Base-by-base conservation (phyloP, 495 filamentous ascomycete species). In the Bathelium albidoporum region DNA sequence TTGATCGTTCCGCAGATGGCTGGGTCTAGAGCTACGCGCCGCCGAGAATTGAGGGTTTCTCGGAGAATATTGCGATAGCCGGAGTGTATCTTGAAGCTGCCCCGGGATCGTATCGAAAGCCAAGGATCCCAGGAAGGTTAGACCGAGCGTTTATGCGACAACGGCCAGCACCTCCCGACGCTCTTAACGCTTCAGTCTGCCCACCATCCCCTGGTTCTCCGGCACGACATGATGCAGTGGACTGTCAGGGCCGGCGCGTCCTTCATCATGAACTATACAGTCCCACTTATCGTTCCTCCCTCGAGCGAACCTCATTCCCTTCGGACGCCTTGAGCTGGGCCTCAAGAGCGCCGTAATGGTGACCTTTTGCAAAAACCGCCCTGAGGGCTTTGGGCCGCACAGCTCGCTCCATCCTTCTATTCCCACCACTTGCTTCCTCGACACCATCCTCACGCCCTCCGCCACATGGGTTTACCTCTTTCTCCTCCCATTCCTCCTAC, bases 351-450 rank as follows among this genome's bases (percentile, higher is more conserved):
- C 22, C 24, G 49, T 28, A 16, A 55, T 55, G 49, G 49, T 55
- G 1, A 55, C 20, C 24, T 20, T 55, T 20, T 55, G 49, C 49
- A 55, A 55, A 1, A 55, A 55, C 1, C 49, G 49, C 24, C 49
- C 49, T 10, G 49, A 55, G 16, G 49, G 49, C 49, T 55, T 55
- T 24, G 49, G 49, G 10, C 49, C 49, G 16, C 49, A 55, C 49
- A 55, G 49, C 29, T 55, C 49, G 26, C 49, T 55, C 24, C 49
- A 55, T 29, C 49, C 49, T 55, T 55, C 49, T 9, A 55, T 29
- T 55, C 49, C 49, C 5, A 55, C 49, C 26, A 55, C 49, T 20
- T 55, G 49, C 49, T 55, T 55, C 24, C 49, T 55, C 49, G 49
- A 55, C 16, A 55, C 49, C 24, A 29, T 55, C 49, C 49, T 55